Percentiles rank a stretch among this genome's conserved stretches.
Conservation (phyloP, 345 rosid species). For the Sisymbrium irio region DNA sequence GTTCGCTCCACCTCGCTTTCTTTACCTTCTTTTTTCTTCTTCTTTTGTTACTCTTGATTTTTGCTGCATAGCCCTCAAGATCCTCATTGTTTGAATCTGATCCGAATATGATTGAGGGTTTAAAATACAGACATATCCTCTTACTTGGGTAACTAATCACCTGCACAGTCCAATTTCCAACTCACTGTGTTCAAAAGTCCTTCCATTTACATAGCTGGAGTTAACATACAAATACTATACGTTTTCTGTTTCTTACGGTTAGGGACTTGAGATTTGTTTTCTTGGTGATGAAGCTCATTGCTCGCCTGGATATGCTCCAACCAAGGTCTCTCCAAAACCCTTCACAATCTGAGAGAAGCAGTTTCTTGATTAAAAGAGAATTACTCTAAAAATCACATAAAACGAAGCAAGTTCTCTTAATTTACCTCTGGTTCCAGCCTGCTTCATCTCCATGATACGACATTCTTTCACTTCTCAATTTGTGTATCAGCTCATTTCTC, state of each 20-base stretch:
- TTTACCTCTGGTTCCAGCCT: slow-evolving; percentile 86
- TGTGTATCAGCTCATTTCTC: slow-evolving; percentile 69
- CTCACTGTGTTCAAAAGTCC: neutral
- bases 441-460: slow-evolving; percentile 84
- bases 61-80: slow-evolving; percentile 94
- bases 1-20: no score
- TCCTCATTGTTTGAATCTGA: slow-evolving; percentile 98
- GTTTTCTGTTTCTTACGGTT: slow-evolving; percentile 45
- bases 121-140: slow-evolving; percentile 79
- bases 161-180: slow-evolving; percentile 35
- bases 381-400: neutral
- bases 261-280: slow-evolving; percentile 68
- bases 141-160: slow-evolving; percentile 90
- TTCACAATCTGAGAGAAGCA: no score
- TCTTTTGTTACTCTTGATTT: no score
- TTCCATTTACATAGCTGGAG: neutral
- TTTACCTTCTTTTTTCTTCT: no score
- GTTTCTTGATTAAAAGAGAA: neutral
- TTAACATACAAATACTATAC: neutral
- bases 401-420: neutral
- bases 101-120: no score
- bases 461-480: slow-evolving; percentile 78
- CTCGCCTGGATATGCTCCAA: slow-evolving; percentile 99
- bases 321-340: slow-evolving; percentile 97
- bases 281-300: slow-evolving; percentile 88